These are phyloP conservation scores for Gossypium thurberi DNA, from an alignment of 345 rosid species.

Conservation along the genomic window DNA sequence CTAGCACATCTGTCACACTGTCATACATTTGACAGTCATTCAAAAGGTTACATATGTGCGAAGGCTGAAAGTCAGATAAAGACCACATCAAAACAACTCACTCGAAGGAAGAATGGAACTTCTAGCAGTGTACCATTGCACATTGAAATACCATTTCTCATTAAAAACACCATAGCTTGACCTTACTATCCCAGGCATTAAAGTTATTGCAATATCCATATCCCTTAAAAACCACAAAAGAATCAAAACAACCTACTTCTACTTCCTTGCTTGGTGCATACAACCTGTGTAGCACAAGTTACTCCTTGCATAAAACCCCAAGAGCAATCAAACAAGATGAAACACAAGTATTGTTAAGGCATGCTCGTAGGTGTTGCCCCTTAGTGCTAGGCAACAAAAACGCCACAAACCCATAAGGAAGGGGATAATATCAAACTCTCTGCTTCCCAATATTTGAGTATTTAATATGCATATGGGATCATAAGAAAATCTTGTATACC, in stretches of 20 bases:
- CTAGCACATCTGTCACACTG: constrained; percentile 83
- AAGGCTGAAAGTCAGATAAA: not conserved
- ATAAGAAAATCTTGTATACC: too few relatives aligned
- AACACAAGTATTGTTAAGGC: not conserved
- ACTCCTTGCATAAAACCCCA: not conserved
- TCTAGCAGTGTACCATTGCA: not conserved
- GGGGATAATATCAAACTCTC: not conserved
- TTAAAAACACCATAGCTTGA: not conserved
- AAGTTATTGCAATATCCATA: not conserved
- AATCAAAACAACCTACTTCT: not conserved
- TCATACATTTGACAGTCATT: constrained; percentile 20
- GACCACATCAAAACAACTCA: not conserved
- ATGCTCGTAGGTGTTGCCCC: not conserved
- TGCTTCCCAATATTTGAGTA: not conserved
- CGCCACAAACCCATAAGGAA: not conserved
- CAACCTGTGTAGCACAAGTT: not conserved
- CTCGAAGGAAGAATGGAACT: not conserved
- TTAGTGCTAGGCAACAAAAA: not conserved
- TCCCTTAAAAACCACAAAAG: not conserved
- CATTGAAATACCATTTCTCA: not conserved
- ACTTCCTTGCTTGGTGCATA: not conserved
- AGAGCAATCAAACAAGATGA: not conserved
- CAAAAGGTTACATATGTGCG: not conserved
- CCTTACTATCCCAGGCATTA: not conserved
- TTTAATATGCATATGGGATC: too few relatives aligned